Conservation (phyloP, 169 alveolate genomes). For the Plasmodium berghei region DNA sequence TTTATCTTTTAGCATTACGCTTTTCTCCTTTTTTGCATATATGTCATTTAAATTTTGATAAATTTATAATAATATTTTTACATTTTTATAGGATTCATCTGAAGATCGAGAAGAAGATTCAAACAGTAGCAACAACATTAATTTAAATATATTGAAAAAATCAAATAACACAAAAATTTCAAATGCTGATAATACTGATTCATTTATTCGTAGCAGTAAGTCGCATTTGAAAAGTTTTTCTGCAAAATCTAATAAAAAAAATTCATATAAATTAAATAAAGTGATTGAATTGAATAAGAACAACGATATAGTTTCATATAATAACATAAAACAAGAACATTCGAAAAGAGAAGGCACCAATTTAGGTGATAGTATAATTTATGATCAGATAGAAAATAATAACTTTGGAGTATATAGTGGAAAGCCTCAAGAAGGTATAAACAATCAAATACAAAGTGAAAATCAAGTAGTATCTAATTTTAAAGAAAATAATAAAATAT, state of each 20-base stretch:
- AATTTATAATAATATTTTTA: background rate
- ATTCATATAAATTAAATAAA: constrained; percentile 23
- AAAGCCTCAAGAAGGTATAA: constrained; percentile 10
- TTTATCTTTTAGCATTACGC: background rate
- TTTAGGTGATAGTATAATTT: constrained; percentile 44
- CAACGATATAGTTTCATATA: background rate
- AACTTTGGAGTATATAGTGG: constrained; percentile 14
- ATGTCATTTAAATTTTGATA: background rate
- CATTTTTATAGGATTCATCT: constrained; percentile 59
- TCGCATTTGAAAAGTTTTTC: constrained; percentile 20
- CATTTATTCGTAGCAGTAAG: constrained; percentile 27
- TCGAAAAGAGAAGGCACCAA: background rate
- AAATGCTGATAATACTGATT: constrained; percentile 37
- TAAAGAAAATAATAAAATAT: constrained; percentile 10
- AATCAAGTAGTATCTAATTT: constrained; percentile 15
- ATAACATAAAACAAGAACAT: constrained; percentile 7
- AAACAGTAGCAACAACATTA: constrained; percentile 42
- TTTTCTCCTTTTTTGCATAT: background rate
- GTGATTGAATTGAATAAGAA: constrained; percentile 9
- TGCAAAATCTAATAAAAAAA: constrained; percentile 27
- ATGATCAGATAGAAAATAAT: constrained; percentile 16
- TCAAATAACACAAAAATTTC: constrained; percentile 34
- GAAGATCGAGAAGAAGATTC: constrained; percentile 73
- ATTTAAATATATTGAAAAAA: constrained; percentile 42
- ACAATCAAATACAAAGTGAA: constrained; percentile 6